Percentiles rank a stretch among this genome's conserved stretches.
Conservation (phyloP, 441 rosid genomes). For the Flueggea neowawraea region DNA sequence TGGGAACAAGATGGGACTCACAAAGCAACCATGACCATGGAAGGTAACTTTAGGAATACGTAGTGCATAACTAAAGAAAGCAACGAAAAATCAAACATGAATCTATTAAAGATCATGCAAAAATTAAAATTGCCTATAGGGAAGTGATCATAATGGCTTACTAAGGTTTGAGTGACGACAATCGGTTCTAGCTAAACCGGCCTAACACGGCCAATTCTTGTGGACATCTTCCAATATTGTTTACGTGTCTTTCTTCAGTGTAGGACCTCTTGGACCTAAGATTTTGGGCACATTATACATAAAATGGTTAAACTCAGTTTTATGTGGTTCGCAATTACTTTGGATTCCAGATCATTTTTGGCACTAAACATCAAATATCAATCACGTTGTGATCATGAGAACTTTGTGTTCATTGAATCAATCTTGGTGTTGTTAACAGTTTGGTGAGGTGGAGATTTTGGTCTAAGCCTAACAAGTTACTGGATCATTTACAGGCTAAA, state of each 20-base stretch:
- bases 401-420: background rate
- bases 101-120: conserved; percentile 9
- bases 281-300: conserved; percentile 18
- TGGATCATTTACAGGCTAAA: conserved; percentile 2
- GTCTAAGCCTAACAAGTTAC: background rate
- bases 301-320: background rate
- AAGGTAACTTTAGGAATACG: conserved; percentile 40
- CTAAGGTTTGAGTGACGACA: conserved; percentile 11
- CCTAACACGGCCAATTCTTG: conserved; percentile 2
- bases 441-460: background rate
- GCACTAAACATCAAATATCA: background rate
- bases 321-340: background rate
- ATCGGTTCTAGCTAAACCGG: background rate
- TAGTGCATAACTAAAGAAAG: conserved; percentile 46
- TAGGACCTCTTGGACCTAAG: conserved; percentile 30
- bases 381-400: background rate
- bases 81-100: conserved; percentile 24
- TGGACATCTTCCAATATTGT: conserved; percentile 9
- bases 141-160: conserved; percentile 11
- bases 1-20: conserved; percentile 31
- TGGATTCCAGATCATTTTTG: background rate
- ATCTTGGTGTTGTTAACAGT: background rate
- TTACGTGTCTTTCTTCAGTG: background rate
- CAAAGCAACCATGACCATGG: conserved; percentile 31
- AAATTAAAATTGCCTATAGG: conserved; percentile 9